Evolutionary conservation across 805 yeast species (phyloP).

Genomic region (Candida morakotiae): DNA sequence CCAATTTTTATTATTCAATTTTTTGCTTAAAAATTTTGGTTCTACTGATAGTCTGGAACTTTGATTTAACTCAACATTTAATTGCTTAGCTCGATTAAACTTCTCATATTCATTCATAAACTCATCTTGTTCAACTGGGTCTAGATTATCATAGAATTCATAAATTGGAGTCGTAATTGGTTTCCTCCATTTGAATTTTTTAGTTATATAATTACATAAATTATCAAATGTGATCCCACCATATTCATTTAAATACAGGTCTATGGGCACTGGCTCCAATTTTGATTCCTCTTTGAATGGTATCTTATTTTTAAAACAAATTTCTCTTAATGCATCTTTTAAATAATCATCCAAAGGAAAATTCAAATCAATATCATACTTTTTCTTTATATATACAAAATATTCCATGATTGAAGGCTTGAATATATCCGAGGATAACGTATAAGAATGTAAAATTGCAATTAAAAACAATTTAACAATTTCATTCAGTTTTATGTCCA

Average conservation of each 20-base stretch:
- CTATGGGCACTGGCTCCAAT: conserved; percentile 7
- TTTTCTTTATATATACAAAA: background rate
- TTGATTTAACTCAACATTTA: conserved; percentile 21
- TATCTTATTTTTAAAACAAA: conserved; percentile 2
- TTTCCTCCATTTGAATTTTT: conserved; percentile 13
- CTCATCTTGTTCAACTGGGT: conserved; percentile 7
- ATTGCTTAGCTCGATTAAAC: conserved; percentile 23
- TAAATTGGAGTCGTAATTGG: conserved; percentile 8
- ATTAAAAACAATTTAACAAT: conserved; percentile 1
- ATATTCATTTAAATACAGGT: conserved; percentile 11
- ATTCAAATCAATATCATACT: background rate
- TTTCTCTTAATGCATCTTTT: conserved; percentile 1
- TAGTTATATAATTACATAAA: conserved; percentile 21
- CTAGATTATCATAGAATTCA: conserved; percentile 17
- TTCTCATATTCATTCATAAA: conserved; percentile 23
- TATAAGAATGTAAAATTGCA: conserved; percentile 6
- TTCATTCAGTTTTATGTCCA: too few relatives aligned
- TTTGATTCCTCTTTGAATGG: background rate
- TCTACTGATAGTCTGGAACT: conserved; percentile 4
- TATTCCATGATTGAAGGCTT: conserved; percentile 2
- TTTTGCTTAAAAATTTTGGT: background rate
- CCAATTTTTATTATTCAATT: background rate
- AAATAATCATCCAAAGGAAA: conserved; percentile 1
- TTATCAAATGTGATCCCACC: conserved; percentile 18
- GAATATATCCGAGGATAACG: background rate